Conservation (phyloP, 2,329 filamentous ascomycete genomes). For the Colletotrichum zoysiae region DNA sequence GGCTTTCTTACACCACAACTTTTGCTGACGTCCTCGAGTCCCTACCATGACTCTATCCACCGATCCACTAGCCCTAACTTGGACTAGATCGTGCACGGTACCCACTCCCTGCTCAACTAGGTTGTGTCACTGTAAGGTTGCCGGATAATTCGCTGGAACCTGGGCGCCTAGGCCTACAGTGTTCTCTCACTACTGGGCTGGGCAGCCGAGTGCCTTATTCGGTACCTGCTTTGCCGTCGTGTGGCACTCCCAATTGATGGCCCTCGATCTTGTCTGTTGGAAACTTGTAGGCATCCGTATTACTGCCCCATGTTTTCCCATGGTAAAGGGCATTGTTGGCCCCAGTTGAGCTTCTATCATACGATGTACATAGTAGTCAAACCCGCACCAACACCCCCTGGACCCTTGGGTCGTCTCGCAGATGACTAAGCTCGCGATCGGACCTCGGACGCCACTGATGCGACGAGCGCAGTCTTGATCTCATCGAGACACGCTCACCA, state of each 20-base stretch:
- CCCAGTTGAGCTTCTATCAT: background rate
- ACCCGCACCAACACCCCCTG: background rate
- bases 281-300: background rate
- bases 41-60: too few relatives aligned
- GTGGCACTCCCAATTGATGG: background rate
- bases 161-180: slow-evolving; percentile 32
- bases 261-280: background rate
- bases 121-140: background rate
- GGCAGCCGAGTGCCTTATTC: background rate
- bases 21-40: background rate
- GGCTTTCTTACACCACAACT: background rate
- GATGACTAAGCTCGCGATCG: slow-evolving; percentile 18
- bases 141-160: slow-evolving; percentile 15
- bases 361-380: too few relatives aligned
- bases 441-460: background rate
- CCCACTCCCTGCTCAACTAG: too few relatives aligned
- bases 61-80: too few relatives aligned
- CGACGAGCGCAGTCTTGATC: slow-evolving; percentile 28
- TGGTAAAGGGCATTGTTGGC: background rate
- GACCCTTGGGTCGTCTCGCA: too few relatives aligned
- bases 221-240: background rate
- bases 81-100: too few relatives aligned
- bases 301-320: background rate
- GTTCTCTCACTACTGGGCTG: background rate
- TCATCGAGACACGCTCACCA: slow-evolving; percentile 31